Conservation (phyloP, 192 early-diverging fungal genomes). For the Tieghemiomyces parasiticus region DNA sequence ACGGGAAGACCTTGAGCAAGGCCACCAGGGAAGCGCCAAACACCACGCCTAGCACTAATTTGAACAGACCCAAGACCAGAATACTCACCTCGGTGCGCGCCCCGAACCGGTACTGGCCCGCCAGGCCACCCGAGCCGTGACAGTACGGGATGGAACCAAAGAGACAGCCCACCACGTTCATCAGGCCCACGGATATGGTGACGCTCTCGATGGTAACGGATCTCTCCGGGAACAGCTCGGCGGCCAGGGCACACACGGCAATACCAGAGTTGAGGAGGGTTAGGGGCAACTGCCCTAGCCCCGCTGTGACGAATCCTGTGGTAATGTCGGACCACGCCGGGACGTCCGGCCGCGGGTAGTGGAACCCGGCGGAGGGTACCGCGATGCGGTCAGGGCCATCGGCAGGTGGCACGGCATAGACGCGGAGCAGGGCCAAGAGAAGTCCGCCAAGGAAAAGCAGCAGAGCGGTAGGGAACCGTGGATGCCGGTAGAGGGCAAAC, state of each 20-base stretch:
- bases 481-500: constrained; percentile 45
- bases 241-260: constrained; percentile 53
- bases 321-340: constrained; percentile 50
- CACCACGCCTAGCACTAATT: constrained; percentile 64
- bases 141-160: constrained; percentile 70
- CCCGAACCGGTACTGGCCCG: constrained; percentile 90
- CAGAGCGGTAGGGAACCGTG: constrained; percentile 49
- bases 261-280: constrained; percentile 79
- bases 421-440: constrained; percentile 44
- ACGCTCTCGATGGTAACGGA: constrained; percentile 27
- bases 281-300: constrained; percentile 75
- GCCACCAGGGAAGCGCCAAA: constrained; percentile 67
- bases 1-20: constrained; percentile 56
- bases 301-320: constrained; percentile 60
- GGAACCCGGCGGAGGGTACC: constrained; percentile 27
- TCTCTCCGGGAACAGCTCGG: constrained; percentile 68
- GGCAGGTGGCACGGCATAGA: too few species aligned
- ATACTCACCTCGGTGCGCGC: constrained; percentile 69
- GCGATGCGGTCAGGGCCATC: constrained; percentile 22
- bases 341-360: constrained; percentile 41
- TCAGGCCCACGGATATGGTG: constrained; percentile 51
- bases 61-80: constrained; percentile 56
- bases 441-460: constrained; percentile 56
- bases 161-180: constrained; percentile 65
- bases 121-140: constrained; percentile 77